Conservation (phyloP, 73 alveolate species). For the Paraurostyla sp. region DNA sequence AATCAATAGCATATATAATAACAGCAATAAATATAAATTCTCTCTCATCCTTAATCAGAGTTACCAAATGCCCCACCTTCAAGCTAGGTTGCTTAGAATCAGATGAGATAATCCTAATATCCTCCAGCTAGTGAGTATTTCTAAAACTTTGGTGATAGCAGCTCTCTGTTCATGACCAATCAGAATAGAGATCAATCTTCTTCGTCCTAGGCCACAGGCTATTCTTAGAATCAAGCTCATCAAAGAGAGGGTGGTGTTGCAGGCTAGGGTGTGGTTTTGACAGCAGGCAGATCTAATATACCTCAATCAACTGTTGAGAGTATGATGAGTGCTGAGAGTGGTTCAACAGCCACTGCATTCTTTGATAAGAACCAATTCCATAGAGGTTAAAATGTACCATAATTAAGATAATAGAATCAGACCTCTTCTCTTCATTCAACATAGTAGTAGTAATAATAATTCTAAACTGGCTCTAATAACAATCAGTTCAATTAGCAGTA, state of each 20-base stretch:
- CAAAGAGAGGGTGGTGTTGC: constrained; percentile 46
- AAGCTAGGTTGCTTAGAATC: constrained; percentile 25
- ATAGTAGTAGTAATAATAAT: background rate
- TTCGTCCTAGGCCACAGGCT: background rate
- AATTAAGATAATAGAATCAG: background rate
- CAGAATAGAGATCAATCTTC: constrained; percentile 53
- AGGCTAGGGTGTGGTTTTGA: constrained; percentile 35
- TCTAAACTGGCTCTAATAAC: constrained; percentile 41
- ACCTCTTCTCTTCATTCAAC: background rate
- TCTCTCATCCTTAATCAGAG: background rate
- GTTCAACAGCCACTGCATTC: constrained; percentile 60
- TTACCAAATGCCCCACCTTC: background rate
- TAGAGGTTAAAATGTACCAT: constrained; percentile 46
- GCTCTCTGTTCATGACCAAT: background rate
- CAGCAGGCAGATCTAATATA: constrained; percentile 37
- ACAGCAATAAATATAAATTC: background rate
- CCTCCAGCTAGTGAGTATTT: background rate
- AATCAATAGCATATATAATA: constrained; percentile 22
- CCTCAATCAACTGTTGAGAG: constrained; percentile 17
- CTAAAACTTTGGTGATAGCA: constrained; percentile 40
- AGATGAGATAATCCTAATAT: background rate
- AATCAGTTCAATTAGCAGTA: background rate
- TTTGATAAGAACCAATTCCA: constrained; percentile 27
- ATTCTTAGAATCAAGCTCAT: background rate
- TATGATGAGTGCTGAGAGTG: constrained; percentile 67